Evolutionary conservation across 1,284 basidiomycete species (phyloP).

Genomic region (Naganishia sp.): DNA sequence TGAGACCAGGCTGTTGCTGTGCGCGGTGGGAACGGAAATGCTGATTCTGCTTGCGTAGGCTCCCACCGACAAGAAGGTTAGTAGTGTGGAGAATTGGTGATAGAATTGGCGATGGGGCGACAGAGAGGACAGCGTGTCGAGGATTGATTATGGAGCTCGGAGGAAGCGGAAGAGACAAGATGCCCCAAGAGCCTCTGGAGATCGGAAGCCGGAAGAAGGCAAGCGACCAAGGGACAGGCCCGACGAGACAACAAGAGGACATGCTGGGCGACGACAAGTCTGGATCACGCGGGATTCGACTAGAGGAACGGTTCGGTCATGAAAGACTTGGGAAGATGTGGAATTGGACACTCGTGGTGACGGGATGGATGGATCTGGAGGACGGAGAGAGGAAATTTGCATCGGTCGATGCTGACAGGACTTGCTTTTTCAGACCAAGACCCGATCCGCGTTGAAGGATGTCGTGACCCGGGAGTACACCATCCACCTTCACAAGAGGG

Average conservation of each 20-base stretch:
- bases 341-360: too few species aligned
- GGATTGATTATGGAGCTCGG: neutral
- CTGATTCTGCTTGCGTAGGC: conserved; percentile 14
- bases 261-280: too few species aligned
- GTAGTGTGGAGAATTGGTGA: conserved; percentile 1
- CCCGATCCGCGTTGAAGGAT: conserved; percentile 89
- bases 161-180: too few species aligned
- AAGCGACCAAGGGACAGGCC: too few species aligned
- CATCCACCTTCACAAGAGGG: conserved; percentile 90
- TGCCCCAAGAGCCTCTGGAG: too few species aligned
- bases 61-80: conserved; percentile 35
- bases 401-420: conserved; percentile 5
- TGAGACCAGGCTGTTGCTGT: conserved; percentile 9
- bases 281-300: neutral
- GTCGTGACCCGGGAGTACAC: conserved; percentile 97
- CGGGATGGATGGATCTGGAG: neutral
- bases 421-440: conserved; percentile 65
- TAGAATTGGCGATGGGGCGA: neutral
- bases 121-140: neutral
- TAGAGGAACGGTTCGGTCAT: too few species aligned
- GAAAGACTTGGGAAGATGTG: too few species aligned
- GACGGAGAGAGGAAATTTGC: neutral
- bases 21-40: neutral
- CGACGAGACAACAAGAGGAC: too few species aligned
- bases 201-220: too few species aligned